Conservation (phyloP, 108 stramenopile genomes). For the Skeletonema potamos region DNA sequence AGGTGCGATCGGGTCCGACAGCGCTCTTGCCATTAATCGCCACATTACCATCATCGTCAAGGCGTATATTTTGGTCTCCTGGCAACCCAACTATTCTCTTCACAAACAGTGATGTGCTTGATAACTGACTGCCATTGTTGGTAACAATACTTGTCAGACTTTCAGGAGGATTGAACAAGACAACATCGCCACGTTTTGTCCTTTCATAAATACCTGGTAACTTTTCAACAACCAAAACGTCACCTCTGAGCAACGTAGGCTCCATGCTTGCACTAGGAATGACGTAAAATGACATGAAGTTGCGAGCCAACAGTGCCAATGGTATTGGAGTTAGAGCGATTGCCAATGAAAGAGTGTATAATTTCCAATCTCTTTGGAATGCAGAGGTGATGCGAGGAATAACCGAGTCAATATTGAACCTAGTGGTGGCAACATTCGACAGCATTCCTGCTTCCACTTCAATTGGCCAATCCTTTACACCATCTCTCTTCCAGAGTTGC, state of each 20-base stretch:
- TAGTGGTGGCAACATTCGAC: slow-evolving; percentile 27
- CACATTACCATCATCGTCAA: slow-evolving; percentile 26
- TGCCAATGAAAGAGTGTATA: slow-evolving; percentile 34
- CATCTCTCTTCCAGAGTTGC: slow-evolving; percentile 42
- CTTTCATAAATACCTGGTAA: slow-evolving; percentile 44
- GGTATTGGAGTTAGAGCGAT: slow-evolving; percentile 53
- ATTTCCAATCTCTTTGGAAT: slow-evolving; percentile 46
- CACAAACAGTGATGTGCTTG: slow-evolving; percentile 44
- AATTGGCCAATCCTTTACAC: slow-evolving; percentile 49
- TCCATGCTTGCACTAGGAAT: slow-evolving; percentile 56
- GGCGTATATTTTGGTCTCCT: slow-evolving; percentile 30
- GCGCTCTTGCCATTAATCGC: slow-evolving; percentile 20
- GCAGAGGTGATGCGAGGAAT: slow-evolving; percentile 47
- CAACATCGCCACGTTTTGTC: slow-evolving; percentile 45
- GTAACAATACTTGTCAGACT: slow-evolving; percentile 42
- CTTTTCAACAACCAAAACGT: slow-evolving; percentile 55
- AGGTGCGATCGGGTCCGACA: slow-evolving; percentile 33
- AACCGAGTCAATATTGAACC: slow-evolving; percentile 42
- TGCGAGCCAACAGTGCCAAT: slow-evolving; percentile 10
- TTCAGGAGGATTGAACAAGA: slow-evolving; percentile 55
- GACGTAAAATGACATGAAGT: slow-evolving; percentile 43
- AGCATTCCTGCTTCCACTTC: slow-evolving; percentile 44
- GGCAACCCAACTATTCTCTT: slow-evolving; percentile 46
- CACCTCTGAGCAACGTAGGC: slow-evolving; percentile 50
- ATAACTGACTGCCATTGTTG: slow-evolving; percentile 30